Evolutionary conservation across 768 basidiomycete genomes (phyloP).

Genomic region (Mycena galericulata): DNA sequence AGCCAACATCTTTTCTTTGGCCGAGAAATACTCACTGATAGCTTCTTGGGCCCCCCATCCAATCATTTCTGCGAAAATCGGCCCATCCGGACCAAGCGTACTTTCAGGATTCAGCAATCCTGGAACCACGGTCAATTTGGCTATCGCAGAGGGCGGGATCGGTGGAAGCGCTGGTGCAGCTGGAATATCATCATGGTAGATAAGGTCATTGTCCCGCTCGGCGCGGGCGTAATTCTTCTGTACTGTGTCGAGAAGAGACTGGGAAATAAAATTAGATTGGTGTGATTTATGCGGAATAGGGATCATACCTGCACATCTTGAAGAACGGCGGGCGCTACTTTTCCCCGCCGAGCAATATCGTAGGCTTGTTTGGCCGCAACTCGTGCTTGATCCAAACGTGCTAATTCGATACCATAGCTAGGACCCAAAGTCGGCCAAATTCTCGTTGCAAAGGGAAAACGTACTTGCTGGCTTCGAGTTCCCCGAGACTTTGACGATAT

Average conservation of each 20-base stretch:
- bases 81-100: constrained; percentile 62
- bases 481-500: constrained; percentile 89
- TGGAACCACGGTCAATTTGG: constrained; percentile 65
- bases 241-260: constrained; percentile 84
- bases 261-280: constrained; percentile 25
- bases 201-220: constrained; percentile 92
- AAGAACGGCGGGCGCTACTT: constrained; percentile 71
- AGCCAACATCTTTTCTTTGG: not conserved
- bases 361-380: constrained; percentile 76
- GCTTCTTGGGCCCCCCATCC: constrained; percentile 92
- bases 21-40: constrained; percentile 68
- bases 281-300: not conserved
- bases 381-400: constrained; percentile 78
- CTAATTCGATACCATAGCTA: constrained; percentile 92
- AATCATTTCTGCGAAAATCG: constrained; percentile 81
- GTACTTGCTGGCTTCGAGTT: constrained; percentile 81
- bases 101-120: constrained; percentile 69
- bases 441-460: constrained; percentile 30
- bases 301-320: constrained; percentile 81
- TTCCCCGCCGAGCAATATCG: constrained; percentile 71
- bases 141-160: constrained; percentile 76
- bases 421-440: constrained; percentile 14
- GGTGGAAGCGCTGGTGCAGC: constrained; percentile 72
- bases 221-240: constrained; percentile 77
- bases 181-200: constrained; percentile 92